These are phyloP conservation scores for Kwoniella botswanensis DNA, from an alignment of 768 basidiomycete genomes.

Conservation along the genomic window DNA sequence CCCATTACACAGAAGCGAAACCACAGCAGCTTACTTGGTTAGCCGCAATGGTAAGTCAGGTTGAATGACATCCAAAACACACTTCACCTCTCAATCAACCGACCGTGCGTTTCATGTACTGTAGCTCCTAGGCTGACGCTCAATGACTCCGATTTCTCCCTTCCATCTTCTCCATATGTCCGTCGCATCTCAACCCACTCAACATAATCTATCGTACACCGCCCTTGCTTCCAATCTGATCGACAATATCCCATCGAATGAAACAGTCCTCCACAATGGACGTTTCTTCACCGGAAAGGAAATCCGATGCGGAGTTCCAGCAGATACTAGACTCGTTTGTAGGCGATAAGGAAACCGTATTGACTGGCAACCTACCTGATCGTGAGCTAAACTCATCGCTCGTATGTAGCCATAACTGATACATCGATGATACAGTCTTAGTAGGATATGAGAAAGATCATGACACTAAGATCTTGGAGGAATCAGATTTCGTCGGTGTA, in stretches of 20 bases:
- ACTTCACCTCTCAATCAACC: conserved; percentile 8
- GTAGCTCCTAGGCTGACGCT: background rate
- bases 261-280: conserved; percentile 2
- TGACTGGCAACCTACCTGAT: conserved; percentile 42
- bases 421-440: conserved; percentile 28
- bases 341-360: conserved; percentile 37
- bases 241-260: too few relatives aligned
- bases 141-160: background rate
- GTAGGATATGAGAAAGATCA: conserved; percentile 36
- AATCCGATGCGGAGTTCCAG: conserved; percentile 48
- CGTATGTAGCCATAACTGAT: background rate
- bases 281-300: conserved; percentile 20
- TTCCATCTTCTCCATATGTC: background rate
- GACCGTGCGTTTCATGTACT: conserved; percentile 9
- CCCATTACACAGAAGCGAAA: too few relatives aligned
- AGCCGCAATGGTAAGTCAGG: conserved; percentile 3
- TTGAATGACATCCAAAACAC: conserved; percentile 4
- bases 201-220: background rate
- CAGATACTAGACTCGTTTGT: conserved; percentile 48
- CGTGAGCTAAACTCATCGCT: conserved; percentile 22
- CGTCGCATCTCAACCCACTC: background rate
- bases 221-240: too few relatives aligned
- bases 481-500: conserved; percentile 33
- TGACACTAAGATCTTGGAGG: conserved; percentile 40
- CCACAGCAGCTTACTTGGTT: background rate